Evolutionary conservation across 176 grass and related monocot species (phyloP), one percentile per base, ranked within the genome.

Genomic region (Echinochloa phyllopogon): DNA sequence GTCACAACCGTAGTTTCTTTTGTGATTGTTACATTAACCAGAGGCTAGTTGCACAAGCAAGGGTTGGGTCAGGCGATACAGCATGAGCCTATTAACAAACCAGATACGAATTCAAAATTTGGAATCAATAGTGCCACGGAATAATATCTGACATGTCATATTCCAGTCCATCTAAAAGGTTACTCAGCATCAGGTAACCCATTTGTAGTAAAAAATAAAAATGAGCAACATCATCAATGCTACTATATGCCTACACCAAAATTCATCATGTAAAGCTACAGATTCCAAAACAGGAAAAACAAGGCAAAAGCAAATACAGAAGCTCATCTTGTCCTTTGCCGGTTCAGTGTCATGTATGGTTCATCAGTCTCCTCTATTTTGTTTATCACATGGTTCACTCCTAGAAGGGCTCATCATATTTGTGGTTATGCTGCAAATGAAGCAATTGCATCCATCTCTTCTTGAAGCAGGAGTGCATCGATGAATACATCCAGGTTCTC

Each of bases 391-490:
- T 36, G 36, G 21, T 75, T 75, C 5, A 40, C 2, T 60, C 21
- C 37, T 60, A 2, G 7, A 59, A 44, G 5, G 51, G 42, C 14
- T 66, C 27, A 61, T 25, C n/a, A 56, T 58, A 27, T 25, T 23
- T 45, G 6, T 40, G 42, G 39, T 57, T 75, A 90, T 8, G 82
- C 66, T 23, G 60, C 40, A 75, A 99, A 99, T 10, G 91, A 89
- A 71, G 93, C 88, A 64, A 99, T 99, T 6, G 86, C 91, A 16
- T 94, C 86, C 88, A 92, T 96, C 78, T 99, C 96, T 85, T 95
- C 88, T 52, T 83, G 76, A 65, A 95, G 89, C 86, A 98, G 81
- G 51, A 98, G 91, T 0, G 83, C 91, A 75, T 95, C 81, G 0
- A 98, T 77, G 38, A 98, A 98, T 62, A 90, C 23, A 36, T 95